Evolutionary conservation across 768 basidiomycete genomes (phyloP), one percentile per base, ranked within the genome.

Genomic region (Sarcomyxa edulis): DNA sequence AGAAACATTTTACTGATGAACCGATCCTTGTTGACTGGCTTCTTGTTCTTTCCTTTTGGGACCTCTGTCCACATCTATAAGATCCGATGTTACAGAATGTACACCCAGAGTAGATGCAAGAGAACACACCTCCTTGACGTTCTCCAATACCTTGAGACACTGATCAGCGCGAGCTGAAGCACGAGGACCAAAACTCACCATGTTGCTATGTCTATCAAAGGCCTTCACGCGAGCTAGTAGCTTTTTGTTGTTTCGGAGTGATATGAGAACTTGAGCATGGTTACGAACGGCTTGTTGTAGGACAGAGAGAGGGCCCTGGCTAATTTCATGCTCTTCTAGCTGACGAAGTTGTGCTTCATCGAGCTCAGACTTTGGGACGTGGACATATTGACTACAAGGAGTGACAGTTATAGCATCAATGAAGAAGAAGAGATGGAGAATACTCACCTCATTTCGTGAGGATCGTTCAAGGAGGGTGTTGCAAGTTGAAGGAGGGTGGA

Each of bases 1-100:
- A 98, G 65, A 65, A 95, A 98, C 92, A 99, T 95, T 68, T 98
- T 99, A 61, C 92, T 95, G 60, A 99, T 95, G 69, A 98, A 99
- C 33, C 96, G 78, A 64, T 98, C 96, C 66, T 98, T 98, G 72
- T 98, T 98, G 40, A 98, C 83, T 6, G 96, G 90, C 58, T 97
- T 98, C 71, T 96, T 97, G 58, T 92, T 92, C 68, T 98, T 98
- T 27, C 92, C 93, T 64, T 97, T 98, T 14, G 96, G 96, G 32
- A 83, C 62, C 61, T 99, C 96, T 15, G 94, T 97, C 96, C 96
- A 98, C 95, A 98, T 98, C 92, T 99, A 45, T 47, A 15, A n/a
- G 9, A 27, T 15, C 23, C 23, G 12, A 21, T 8, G 31, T 32
- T n/a, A 35, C 8, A 32, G 21, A 10, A 32, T 5, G 34, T 18